phyloP scores from a whole-genome alignment of 208 protist species.

The Leishmania aethiopica region DNA sequence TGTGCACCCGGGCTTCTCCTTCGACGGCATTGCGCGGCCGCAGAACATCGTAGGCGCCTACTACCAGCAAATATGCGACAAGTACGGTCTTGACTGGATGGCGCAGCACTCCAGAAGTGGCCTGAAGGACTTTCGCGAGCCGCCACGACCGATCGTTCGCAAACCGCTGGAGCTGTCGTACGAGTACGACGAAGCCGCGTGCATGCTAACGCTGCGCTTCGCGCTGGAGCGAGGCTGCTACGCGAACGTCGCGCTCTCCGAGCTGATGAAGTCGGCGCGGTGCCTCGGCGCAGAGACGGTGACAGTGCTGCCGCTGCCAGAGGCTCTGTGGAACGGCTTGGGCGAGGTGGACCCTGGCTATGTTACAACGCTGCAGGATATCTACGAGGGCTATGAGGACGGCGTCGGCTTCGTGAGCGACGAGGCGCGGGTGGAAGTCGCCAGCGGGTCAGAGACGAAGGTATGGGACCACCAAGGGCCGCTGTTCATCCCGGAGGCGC shows the following conservation, averaged over 20 bases:
- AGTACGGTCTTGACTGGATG: slow-evolving; percentile 79
- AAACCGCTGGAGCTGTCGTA: slow-evolving; percentile 70
- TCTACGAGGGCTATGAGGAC: slow-evolving; percentile 82
- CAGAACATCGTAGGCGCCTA: slow-evolving; percentile 68
- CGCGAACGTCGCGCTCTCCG: slow-evolving; percentile 84
- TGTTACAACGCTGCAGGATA: slow-evolving; percentile 80
- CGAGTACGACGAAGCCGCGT: slow-evolving; percentile 46
- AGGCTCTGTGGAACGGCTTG: slow-evolving; percentile 51
- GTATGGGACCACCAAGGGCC: slow-evolving; percentile 64
- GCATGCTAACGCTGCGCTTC: slow-evolving; percentile 66
- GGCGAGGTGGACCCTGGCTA: slow-evolving; percentile 74
- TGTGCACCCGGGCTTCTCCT: slow-evolving; percentile 84
- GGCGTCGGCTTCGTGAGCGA: slow-evolving; percentile 72
- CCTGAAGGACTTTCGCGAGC: slow-evolving; percentile 79
- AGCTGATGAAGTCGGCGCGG: slow-evolving; percentile 73
- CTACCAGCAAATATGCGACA: slow-evolving; percentile 74
- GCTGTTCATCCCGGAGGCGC: slow-evolving; percentile 54
- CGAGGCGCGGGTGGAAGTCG: slow-evolving; percentile 23
- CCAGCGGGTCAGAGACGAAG: slow-evolving; percentile 35
- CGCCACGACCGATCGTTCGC: slow-evolving; percentile 79
- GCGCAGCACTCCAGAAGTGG: slow-evolving; percentile 59
- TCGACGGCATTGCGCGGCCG: slow-evolving; percentile 70
- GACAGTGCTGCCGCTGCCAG: slow-evolving; percentile 54
- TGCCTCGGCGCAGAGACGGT: slow-evolving; percentile 76
- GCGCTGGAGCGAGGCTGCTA: slow-evolving; percentile 85